phyloP scores from a whole-genome alignment of 176 grass and related monocot species.

The Zoysia pacifica region DNA sequence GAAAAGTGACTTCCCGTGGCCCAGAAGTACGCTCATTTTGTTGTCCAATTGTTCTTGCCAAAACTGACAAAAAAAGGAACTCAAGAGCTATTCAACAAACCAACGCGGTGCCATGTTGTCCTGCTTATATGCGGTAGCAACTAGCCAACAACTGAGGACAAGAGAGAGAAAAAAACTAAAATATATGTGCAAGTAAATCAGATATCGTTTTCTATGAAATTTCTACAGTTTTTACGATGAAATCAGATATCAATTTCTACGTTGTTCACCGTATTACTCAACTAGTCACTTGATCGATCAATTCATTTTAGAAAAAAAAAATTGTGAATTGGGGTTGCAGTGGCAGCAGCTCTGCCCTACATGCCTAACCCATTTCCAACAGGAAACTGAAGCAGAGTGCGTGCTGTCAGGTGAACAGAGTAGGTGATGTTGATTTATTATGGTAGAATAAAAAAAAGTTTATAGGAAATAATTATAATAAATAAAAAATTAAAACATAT shows the following conservation, averaged over 20 bases:
- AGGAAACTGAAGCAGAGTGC: no score
- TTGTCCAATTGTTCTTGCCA: slow-evolving; percentile 1
- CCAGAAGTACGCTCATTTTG: slow-evolving; percentile 24
- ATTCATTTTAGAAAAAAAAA: not conserved
- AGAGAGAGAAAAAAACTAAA: not conserved
- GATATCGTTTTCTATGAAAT: not conserved
- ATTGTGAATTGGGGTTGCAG: not conserved
- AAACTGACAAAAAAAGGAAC: not conserved
- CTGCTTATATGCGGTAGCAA: not conserved
- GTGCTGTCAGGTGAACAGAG: no score
- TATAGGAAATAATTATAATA: no score
- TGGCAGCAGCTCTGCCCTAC: not conserved
- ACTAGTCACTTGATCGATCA: not conserved
- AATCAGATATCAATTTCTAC: not conserved
- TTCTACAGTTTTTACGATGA: not conserved
- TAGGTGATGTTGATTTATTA: no score
- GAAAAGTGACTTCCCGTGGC: slow-evolving; percentile 22
- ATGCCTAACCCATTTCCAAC: no score
- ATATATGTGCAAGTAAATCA: not conserved
- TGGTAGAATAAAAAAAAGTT: no score
- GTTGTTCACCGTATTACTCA: not conserved
- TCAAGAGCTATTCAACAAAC: not conserved
- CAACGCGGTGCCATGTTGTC: not conserved
- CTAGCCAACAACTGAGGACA: not conserved
- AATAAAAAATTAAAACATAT: no score